Conservation (phyloP, 805 yeast genomes). For the Metschnikowia lachancei region DNA sequence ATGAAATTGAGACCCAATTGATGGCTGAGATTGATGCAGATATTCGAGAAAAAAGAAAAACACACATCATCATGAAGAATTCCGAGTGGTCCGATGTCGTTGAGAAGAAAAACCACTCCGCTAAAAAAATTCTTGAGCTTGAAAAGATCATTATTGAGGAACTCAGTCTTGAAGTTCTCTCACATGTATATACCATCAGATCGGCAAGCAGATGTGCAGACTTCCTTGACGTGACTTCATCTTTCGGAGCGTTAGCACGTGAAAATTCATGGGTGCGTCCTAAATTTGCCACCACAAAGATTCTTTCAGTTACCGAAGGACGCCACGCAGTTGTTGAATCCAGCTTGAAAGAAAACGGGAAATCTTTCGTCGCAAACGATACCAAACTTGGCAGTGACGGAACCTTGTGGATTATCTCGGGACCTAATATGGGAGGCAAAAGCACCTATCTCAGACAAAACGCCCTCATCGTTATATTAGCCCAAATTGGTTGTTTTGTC, state of each 20-base stretch:
- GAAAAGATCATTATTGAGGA: slow-evolving; percentile 54
- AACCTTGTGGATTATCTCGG: slow-evolving; percentile 25
- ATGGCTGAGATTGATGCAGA: slow-evolving; percentile 6
- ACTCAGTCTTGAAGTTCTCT: slow-evolving; percentile 48
- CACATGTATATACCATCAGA: slow-evolving; percentile 47
- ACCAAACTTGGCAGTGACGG: slow-evolving; percentile 25
- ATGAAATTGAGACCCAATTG: slow-evolving; percentile 13
- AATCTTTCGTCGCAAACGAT: slow-evolving; percentile 47
- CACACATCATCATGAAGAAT: slow-evolving; percentile 45
- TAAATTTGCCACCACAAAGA: slow-evolving; percentile 45
- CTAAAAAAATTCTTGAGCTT: slow-evolving; percentile 48
- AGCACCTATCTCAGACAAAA: slow-evolving; percentile 49
- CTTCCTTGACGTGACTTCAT: slow-evolving; percentile 64
- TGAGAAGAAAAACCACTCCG: slow-evolving; percentile 47
- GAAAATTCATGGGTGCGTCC: slow-evolving; percentile 73
- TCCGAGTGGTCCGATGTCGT: slow-evolving; percentile 52
- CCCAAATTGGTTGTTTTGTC: slow-evolving; percentile 55
- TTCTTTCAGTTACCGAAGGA: slow-evolving; percentile 50
- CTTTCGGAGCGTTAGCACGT: slow-evolving; percentile 69
- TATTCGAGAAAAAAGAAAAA: slow-evolving; percentile 36
- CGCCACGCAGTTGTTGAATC: slow-evolving; percentile 84
- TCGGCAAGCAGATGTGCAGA: slow-evolving; percentile 53
- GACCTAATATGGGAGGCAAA: slow-evolving; percentile 54
- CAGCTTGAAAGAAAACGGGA: slow-evolving; percentile 31
- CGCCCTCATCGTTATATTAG: slow-evolving; percentile 47